These are phyloP conservation scores for Brassica juncea DNA, from an alignment of 345 rosid species.

Conservation along the genomic window DNA sequence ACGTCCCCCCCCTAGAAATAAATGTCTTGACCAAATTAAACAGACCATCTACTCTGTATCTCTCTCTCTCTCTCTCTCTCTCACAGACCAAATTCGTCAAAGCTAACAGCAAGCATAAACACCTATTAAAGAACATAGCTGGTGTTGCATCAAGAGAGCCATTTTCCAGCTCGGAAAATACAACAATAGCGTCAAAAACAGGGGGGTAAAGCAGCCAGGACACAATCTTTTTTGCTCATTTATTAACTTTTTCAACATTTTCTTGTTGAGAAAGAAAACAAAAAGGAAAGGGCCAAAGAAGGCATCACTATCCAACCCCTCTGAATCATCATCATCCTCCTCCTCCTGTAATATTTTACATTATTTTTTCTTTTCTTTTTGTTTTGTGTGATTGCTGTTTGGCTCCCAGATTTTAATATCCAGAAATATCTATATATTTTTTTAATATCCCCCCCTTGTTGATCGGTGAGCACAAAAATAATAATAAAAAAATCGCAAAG, in stretches of 20 bases:
- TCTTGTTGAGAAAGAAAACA: not conserved
- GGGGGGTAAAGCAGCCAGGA: not conserved
- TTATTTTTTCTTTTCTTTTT: not conserved
- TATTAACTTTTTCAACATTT: not conserved
- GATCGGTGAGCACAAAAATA: slow-evolving; percentile 24
- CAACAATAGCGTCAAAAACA: not conserved
- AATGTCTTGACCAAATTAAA: not conserved
- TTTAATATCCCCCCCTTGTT: not conserved
- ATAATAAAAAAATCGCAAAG: slow-evolving; percentile 18
- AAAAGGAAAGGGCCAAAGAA: slow-evolving; percentile 18
- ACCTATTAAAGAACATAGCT: not conserved
- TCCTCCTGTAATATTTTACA: not conserved
- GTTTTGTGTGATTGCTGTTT: slow-evolving; percentile 32
- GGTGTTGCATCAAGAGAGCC: not conserved
- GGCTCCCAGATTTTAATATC: slow-evolving; percentile 34
- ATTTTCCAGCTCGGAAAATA: slow-evolving; percentile 1
- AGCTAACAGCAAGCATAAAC: not conserved
- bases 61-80: not conserved
- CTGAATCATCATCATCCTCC: slow-evolving; percentile 15
- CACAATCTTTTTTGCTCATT: not conserved
- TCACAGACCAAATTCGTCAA: not conserved
- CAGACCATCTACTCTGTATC: not conserved
- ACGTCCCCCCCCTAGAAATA: not conserved
- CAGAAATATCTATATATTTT: not conserved
- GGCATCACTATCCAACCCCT: slow-evolving; percentile 14